Evolutionary conservation across 306 rosid species (phyloP).

Genomic region (Aeschynomene evenia): DNA sequence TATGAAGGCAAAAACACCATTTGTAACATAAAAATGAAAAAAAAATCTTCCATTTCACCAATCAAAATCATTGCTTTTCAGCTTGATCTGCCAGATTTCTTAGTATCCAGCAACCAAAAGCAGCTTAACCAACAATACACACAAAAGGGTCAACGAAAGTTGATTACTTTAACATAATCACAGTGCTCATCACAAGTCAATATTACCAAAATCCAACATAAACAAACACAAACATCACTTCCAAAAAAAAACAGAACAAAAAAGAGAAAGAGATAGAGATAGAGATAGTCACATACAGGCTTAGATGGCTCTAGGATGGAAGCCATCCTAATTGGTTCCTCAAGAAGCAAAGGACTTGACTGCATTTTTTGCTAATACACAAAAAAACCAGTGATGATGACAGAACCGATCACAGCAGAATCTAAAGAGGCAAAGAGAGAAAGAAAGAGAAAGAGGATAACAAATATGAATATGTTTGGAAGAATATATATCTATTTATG

Average conservation of each 20-base stretch:
- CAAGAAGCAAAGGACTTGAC: slow-evolving; percentile 62
- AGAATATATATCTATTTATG: background rate
- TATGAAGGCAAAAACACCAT: background rate
- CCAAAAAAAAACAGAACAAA: background rate
- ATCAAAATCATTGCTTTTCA: slow-evolving; percentile 15
- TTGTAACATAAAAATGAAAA: background rate
- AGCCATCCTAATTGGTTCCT: slow-evolving; percentile 86
- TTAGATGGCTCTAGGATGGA: slow-evolving; percentile 81
- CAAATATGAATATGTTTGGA: background rate
- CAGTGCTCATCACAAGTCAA: background rate
- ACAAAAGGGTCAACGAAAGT: slow-evolving; percentile 18
- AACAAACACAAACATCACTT: background rate
- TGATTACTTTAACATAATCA: background rate
- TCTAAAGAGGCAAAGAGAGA: background rate
- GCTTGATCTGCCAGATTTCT: slow-evolving; percentile 26
- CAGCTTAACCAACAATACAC: background rate
- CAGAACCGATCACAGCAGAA: background rate
- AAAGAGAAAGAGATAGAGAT: background rate
- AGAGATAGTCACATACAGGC: slow-evolving; percentile 55
- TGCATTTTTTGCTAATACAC: slow-evolving; percentile 41
- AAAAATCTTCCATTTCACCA: background rate
- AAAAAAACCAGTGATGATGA: background rate
- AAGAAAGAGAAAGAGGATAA: background rate
- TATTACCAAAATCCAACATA: background rate
- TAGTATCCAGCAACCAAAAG: slow-evolving; percentile 1